A percentile compares a stretch with the other conserved stretches of the same genome.
Conservation (phyloP, 371 early-diverging fungal species). For the Amoeboaphelidium protococcarum region DNA sequence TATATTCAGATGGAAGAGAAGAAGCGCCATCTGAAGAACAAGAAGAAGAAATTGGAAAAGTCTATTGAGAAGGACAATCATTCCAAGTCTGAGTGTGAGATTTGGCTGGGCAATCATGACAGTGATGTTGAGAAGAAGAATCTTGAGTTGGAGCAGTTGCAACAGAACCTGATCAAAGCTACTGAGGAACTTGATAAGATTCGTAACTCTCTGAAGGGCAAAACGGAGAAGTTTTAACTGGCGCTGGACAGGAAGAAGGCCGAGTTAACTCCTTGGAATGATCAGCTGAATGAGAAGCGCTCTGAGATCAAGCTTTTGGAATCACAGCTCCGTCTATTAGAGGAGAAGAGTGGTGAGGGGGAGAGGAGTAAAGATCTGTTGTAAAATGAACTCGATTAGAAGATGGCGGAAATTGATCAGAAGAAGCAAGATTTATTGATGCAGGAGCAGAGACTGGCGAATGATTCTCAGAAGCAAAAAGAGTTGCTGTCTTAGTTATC, state of each 20-base stretch:
- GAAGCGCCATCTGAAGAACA: conserved; percentile 40
- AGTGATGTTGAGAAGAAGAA: conserved; percentile 21
- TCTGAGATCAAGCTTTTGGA: conserved; percentile 40
- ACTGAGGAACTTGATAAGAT: conserved; percentile 45
- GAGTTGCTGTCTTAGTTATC: not conserved
- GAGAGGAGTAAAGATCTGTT: conserved; percentile 22
- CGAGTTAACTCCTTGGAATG: conserved; percentile 57
- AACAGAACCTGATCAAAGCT: conserved; percentile 28
- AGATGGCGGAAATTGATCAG: conserved; percentile 9
- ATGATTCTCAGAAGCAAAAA: not conserved
- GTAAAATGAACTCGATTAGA: conserved; percentile 8
- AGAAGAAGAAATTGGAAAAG: conserved; percentile 19
- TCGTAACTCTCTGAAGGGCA: conserved; percentile 44
- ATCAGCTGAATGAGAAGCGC: conserved; percentile 37
- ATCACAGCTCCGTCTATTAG: conserved; percentile 23
- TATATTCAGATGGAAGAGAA: conserved; percentile 47
- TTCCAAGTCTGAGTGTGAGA: not conserved
- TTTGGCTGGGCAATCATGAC: conserved; percentile 9
- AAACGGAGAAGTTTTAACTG: conserved; percentile 37
- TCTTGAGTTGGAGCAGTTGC: conserved; percentile 28
- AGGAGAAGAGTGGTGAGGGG: conserved; percentile 27
- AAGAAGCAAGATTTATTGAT: conserved; percentile 7
- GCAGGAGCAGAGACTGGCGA: not conserved
- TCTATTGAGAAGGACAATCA: conserved; percentile 1
- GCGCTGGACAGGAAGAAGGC: conserved; percentile 46